Base-by-base conservation (phyloP, 257 asterid genomes). In the Lavandula angustifolia region DNA sequence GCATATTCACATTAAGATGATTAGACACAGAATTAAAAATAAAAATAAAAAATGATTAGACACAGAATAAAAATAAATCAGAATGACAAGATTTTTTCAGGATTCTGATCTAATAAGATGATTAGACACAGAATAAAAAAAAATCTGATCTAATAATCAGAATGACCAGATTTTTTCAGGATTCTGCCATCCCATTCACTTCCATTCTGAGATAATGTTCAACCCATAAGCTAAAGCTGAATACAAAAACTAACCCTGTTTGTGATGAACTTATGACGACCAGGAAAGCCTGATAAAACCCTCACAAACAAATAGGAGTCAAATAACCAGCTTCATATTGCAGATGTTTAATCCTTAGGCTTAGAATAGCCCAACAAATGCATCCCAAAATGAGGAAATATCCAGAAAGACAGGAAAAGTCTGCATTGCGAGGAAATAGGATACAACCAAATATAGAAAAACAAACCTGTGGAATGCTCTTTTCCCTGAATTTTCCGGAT, bases 381-480 rank as follows among this genome's bases (percentile, higher is more conserved):
- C 33, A 31, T 72, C n/a, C 16, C n/a, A 17, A 18, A 42, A 9
- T 6, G 40, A 44, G 8, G 52, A 33, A 5, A 51, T 9, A 18
- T 9, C n/a, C 42, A 57, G 40, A 9, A 49, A 32, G 29, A 43
- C 32, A 43, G n/a, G 35, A 49, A 70, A 66, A 71, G 13, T 4
- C 32, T 49, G 71, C 66, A 56, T 32, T 29, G 16, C 16, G 51
- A 66, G 52, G 49, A 62, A 59, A 68, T 60, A 33, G 12, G 54
- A 62, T 14, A 43, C 18, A 67, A 35, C 3, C 42, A 35, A 32
- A 46, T 65, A 53, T 44, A 67, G 75, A 74, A 66, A 67, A 66
- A 67, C 70, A 58, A 58, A 92, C 96, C 97, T 85, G 86, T 64
- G 66, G 92, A 82, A 54, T 68, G 79, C 70, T 79, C 82, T 11